Evolutionary conservation across 169 alveolate genomes (phyloP).

Genomic region (Babesia divergens): DNA sequence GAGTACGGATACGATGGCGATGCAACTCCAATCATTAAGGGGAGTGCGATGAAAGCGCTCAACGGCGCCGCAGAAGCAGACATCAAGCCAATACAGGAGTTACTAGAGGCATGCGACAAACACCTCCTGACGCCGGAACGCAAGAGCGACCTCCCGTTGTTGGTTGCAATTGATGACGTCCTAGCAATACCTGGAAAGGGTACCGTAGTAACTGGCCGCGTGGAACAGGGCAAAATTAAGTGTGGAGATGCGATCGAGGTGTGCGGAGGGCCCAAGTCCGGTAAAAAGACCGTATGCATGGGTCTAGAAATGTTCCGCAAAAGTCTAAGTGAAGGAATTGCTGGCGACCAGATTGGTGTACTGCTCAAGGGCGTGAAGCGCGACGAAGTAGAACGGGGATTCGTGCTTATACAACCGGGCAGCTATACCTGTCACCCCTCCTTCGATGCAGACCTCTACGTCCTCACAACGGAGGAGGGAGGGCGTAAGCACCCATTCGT

Average conservation of each 20-base stretch:
- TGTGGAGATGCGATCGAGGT: constrained; percentile 88
- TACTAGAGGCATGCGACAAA: constrained; percentile 86
- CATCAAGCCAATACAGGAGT: constrained; percentile 73
- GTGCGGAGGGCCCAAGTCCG: constrained; percentile 83
- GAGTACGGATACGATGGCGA: constrained; percentile 89
- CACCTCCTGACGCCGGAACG: constrained; percentile 82
- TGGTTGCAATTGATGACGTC: constrained; percentile 86
- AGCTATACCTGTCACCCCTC: constrained; percentile 78
- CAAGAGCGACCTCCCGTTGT: constrained; percentile 82
- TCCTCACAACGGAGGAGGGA: constrained; percentile 92
- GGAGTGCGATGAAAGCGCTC: constrained; percentile 90
- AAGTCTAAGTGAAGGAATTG: constrained; percentile 87
- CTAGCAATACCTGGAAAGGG: constrained; percentile 90
- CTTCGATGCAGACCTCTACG: constrained; percentile 88
- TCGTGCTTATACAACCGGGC: constrained; percentile 85
- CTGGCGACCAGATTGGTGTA: constrained; percentile 95
- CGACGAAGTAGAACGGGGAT: constrained; percentile 88
- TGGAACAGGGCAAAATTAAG: constrained; percentile 90
- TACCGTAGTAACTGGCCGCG: constrained; percentile 91
- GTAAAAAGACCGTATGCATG: constrained; percentile 73
- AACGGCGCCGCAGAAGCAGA: constrained; percentile 68
- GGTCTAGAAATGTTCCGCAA: constrained; percentile 92
- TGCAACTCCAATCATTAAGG: constrained; percentile 84
- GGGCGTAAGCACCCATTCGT: constrained; percentile 93
- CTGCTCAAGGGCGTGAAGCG: constrained; percentile 85